Percentiles rank a stretch among this genome's conserved stretches.
Evolutionary conservation across 495 filamentous ascomycete species (phyloP).

Genomic region (Pseudomonodictys pantanalensis): DNA sequence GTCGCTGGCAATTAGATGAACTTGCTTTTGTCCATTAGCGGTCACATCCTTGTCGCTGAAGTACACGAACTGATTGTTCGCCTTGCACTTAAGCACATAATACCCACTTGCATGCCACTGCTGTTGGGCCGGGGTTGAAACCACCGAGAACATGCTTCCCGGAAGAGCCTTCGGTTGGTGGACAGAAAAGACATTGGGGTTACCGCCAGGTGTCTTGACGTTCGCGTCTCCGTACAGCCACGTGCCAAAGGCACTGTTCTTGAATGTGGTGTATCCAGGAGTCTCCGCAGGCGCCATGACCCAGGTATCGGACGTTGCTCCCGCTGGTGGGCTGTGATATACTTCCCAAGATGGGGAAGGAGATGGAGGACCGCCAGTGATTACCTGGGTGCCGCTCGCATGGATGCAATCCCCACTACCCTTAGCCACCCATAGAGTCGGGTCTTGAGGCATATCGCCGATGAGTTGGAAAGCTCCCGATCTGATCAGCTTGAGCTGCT

Average conservation of each 20-base stretch:
- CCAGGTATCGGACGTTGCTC: not conserved
- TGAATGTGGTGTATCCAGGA: not conserved
- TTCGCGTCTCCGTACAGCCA: constrained; percentile 1
- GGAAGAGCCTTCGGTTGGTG: not conserved
- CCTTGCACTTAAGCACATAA: not conserved
- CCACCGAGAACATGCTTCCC: not conserved
- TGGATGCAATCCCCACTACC: not conserved
- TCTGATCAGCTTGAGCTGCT: constrained; percentile 13
- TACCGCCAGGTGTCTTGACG: not conserved
- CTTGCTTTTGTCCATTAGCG: constrained; percentile 1
- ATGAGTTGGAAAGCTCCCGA: constrained; percentile 8
- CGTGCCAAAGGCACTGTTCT: not conserved
- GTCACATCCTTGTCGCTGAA: constrained; percentile 9
- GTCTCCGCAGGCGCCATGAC: not conserved
- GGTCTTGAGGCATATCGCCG: not conserved
- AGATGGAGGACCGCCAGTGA: not conserved
- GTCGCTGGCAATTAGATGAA: not conserved
- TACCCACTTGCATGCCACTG: constrained; percentile 5
- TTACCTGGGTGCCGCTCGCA: not conserved
- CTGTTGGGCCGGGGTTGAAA: not conserved
- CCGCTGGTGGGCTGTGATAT: constrained; percentile 1
- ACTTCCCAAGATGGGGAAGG: not conserved
- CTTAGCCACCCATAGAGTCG: not conserved
- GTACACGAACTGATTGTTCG: not conserved
- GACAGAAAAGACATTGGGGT: not conserved